Percentiles rank a stretch among this genome's conserved stretches.
Conservation (phyloP, 202 grass and related monocot species). For the Schoenoplectus tabernaemontani region DNA sequence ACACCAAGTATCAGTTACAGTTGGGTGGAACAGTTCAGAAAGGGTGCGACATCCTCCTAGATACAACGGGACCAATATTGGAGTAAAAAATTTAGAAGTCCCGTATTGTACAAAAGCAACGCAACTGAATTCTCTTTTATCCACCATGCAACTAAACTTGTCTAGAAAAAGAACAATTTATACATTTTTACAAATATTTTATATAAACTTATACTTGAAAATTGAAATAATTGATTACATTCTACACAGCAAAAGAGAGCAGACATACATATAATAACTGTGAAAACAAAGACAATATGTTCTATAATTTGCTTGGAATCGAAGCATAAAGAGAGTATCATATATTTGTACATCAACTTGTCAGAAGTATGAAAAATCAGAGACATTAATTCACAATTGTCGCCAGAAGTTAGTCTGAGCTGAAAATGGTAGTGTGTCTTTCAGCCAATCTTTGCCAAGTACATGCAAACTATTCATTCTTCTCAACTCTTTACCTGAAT, state of each 20-base stretch:
- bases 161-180: neutral
- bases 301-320: neutral
- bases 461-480: constrained; percentile 72
- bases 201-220: neutral
- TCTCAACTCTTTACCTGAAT: constrained; percentile 62
- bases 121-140: neutral
- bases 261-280: neutral
- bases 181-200: neutral
- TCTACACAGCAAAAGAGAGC: neutral
- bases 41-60: neutral
- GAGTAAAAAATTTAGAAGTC: neutral
- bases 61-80: neutral
- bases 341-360: constrained; percentile 19
- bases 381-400: constrained; percentile 4
- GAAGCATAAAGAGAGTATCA: neutral
- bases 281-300: no score
- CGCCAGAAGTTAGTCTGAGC: neutral
- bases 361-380: neutral
- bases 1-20: neutral
- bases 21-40: neutral
- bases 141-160: neutral
- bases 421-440: constrained; percentile 3
- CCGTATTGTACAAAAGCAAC: neutral
- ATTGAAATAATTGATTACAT: neutral
- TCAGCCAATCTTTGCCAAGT: constrained; percentile 53